These are phyloP conservation scores for Ceratocystis alfenasii DNA, from an alignment of 2,329 filamentous ascomycete species.

Conservation along the genomic window DNA sequence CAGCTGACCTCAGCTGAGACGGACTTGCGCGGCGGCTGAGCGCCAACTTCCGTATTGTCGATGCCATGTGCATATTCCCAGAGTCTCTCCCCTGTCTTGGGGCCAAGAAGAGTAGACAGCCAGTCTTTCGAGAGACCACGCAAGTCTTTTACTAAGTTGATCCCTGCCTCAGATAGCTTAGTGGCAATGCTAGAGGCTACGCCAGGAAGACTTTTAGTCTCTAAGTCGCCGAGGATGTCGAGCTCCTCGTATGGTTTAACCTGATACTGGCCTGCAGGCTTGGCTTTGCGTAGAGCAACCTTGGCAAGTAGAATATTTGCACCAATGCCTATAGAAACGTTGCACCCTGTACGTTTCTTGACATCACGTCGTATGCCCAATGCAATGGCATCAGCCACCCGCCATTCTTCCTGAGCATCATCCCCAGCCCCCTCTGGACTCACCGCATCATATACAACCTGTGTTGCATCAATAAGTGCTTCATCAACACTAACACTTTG, in stretches of 20 bases:
- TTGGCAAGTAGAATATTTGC: constrained; percentile 85
- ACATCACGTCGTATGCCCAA: constrained; percentile 54
- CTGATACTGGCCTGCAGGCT: constrained; percentile 86
- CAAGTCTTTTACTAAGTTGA: constrained; percentile 73
- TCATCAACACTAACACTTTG: constrained; percentile 98
- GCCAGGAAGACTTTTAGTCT: constrained; percentile 72
- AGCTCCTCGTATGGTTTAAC: constrained; percentile 70
- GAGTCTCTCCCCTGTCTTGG: constrained; percentile 83
- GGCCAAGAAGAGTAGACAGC: constrained; percentile 61
- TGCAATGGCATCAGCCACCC: constrained; percentile 58
- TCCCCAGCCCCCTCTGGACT: constrained; percentile 47
- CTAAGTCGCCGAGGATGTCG: constrained; percentile 62
- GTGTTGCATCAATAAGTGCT: constrained; percentile 73
- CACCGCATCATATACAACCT: constrained; percentile 51
- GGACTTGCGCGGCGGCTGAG: constrained; percentile 76
- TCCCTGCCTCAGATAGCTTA: constrained; percentile 76
- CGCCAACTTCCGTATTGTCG: constrained; percentile 73
- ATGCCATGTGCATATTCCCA: constrained; percentile 86
- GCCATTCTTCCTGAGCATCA: constrained; percentile 53
- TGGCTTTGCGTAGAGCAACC: constrained; percentile 78
- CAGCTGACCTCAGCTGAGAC: constrained; percentile 96
- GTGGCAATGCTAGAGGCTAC: constrained; percentile 83
- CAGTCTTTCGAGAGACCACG: constrained; percentile 64
- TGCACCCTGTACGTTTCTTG: constrained; percentile 64
- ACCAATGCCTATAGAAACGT: constrained; percentile 87